Evolutionary conservation across 2,329 filamentous ascomycete genomes (phyloP).

Genomic region (Colletotrichum costaricense): DNA sequence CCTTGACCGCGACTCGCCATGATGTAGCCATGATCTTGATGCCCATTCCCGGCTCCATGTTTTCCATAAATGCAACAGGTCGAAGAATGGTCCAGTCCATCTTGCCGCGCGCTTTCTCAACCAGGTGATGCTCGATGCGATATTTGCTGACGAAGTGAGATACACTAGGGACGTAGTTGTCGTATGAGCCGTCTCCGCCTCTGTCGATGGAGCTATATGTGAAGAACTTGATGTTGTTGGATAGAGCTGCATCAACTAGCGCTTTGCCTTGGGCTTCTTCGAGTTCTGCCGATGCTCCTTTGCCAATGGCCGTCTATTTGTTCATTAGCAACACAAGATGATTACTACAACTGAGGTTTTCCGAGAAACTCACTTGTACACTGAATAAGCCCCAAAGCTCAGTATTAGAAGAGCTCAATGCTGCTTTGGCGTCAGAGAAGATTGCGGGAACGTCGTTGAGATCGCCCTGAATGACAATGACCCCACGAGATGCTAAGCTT

Average conservation of each 20-base stretch:
- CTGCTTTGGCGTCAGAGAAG: slow-evolving; percentile 46
- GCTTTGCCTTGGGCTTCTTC: slow-evolving; percentile 59
- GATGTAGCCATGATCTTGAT: slow-evolving; percentile 45
- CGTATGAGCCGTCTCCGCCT: slow-evolving; percentile 60
- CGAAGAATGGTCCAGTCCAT: slow-evolving; percentile 70
- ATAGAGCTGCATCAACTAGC: slow-evolving; percentile 63
- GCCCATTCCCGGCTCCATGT: slow-evolving; percentile 45
- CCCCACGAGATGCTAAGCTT: slow-evolving; percentile 46
- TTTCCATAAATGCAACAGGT: slow-evolving; percentile 69
- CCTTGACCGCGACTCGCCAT: slow-evolving; percentile 42
- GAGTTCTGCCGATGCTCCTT: slow-evolving; percentile 22
- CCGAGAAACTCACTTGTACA: slow-evolving; percentile 45
- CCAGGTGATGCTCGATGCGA: slow-evolving; percentile 66
- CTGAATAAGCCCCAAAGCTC: slow-evolving; percentile 65
- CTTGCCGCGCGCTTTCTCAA: slow-evolving; percentile 44
- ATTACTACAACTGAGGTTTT: neutral
- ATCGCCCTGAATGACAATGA: slow-evolving; percentile 56
- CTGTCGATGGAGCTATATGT: slow-evolving; percentile 71
- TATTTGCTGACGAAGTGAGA: slow-evolving; percentile 69
- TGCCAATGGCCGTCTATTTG: neutral
- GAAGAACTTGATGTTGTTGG: slow-evolving; percentile 64
- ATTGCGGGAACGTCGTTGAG: slow-evolving; percentile 59
- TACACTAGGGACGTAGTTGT: slow-evolving; percentile 59
- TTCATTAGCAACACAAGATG: neutral
- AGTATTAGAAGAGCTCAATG: neutral